A percentile compares a stretch with the other conserved stretches of the same genome.
These are phyloP conservation scores for Senna tora DNA, from an alignment of 306 rosid species.

Conservation along the genomic window DNA sequence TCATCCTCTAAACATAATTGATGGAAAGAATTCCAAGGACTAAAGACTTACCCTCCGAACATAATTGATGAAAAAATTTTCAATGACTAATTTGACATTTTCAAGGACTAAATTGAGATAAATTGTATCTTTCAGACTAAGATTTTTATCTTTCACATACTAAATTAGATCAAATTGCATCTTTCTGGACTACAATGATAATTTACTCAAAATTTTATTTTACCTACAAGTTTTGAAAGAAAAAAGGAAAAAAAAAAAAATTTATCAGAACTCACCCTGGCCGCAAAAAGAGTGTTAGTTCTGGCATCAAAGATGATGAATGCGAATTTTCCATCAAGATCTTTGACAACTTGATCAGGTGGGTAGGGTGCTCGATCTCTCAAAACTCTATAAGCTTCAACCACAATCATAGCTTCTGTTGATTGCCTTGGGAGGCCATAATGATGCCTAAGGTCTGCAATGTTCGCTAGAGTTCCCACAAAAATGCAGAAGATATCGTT, in stretches of 20 bases:
- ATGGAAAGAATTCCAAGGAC: too few species aligned
- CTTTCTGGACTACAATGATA: too few species aligned
- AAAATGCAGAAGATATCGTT: conserved; percentile 63
- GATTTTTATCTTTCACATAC: too few species aligned
- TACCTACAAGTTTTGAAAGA: background rate
- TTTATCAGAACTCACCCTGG: conserved; percentile 49
- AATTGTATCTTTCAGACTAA: too few species aligned
- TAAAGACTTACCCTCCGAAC: too few species aligned
- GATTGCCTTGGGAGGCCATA: conserved; percentile 64
- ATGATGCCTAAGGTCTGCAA: conserved; percentile 51
- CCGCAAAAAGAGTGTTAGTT: conserved; percentile 46
- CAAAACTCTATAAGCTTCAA: conserved; percentile 61
- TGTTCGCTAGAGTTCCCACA: conserved; percentile 51
- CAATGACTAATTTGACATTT: too few species aligned
- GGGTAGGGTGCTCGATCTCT: conserved; percentile 74
- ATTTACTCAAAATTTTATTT: too few species aligned
- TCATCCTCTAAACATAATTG: too few species aligned
- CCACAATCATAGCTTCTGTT: conserved; percentile 67
- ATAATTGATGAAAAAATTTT: too few species aligned
- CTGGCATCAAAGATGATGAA: conserved; percentile 59
- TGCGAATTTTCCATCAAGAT: conserved; percentile 65
- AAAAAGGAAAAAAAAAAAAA: background rate
- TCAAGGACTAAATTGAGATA: too few species aligned
- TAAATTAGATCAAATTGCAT: too few species aligned
- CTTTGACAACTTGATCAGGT: conserved; percentile 64